Conservation (phyloP, 345 rosid genomes). For the Ceriops zippeliana region DNA sequence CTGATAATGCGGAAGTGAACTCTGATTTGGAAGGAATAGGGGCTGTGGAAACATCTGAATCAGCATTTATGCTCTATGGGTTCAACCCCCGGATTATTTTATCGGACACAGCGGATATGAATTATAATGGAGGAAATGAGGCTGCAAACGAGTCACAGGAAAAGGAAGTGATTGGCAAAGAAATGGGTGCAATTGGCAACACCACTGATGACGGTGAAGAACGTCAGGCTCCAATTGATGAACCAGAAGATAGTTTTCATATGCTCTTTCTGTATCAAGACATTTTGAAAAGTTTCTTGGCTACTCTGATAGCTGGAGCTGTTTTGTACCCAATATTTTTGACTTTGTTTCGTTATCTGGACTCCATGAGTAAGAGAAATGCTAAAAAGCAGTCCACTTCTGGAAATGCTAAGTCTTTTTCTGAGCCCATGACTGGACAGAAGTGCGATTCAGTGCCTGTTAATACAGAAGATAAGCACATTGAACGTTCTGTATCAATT, state of each 20-base stretch:
- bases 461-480: constrained; percentile 9
- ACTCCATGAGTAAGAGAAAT: constrained; percentile 15
- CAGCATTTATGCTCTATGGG: constrained; percentile 2
- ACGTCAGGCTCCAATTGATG: constrained; percentile 10
- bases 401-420: constrained; percentile 1
- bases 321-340: background rate
- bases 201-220: background rate
- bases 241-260: background rate
- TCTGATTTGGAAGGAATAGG: constrained; percentile 6
- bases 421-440: background rate
- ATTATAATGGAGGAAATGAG: constrained; percentile 8
- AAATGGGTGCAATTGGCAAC: background rate
- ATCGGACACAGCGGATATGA: constrained; percentile 2
- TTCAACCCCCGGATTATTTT: background rate
- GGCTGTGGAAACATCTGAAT: constrained; percentile 9
- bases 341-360: constrained; percentile 5
- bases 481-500: background rate
- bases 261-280: too few relatives aligned
- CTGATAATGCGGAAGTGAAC: constrained; percentile 10
- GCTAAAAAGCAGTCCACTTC: background rate
- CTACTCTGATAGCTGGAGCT: too few relatives aligned
- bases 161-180: constrained; percentile 10
- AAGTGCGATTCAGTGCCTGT: background rate
- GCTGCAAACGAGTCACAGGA: constrained; percentile 6
- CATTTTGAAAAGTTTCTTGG: too few relatives aligned